Conservation (phyloP, 2,329 filamentous ascomycete species). For the Fusarium haematococcum region DNA sequence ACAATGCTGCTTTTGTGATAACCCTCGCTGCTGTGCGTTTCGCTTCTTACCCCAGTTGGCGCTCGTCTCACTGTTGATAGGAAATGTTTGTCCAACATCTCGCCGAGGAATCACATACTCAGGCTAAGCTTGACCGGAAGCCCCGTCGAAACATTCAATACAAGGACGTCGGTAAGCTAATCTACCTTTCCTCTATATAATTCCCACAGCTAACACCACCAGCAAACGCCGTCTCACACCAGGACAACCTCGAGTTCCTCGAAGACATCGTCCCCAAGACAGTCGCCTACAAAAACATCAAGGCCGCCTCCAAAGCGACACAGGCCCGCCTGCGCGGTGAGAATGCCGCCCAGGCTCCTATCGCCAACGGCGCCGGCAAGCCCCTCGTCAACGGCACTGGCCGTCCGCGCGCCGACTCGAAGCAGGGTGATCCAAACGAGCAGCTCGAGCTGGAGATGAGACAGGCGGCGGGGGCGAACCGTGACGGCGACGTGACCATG, state of each 20-base stretch:
- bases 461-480: slow-evolving; percentile 53
- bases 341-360: slow-evolving; percentile 47
- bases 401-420: slow-evolving; percentile 40
- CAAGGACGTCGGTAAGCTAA: slow-evolving; percentile 81
- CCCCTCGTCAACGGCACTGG: slow-evolving; percentile 47
- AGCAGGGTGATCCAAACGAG: slow-evolving; percentile 59
- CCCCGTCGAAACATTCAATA: slow-evolving; percentile 95
- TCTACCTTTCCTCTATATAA: not conserved
- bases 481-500: slow-evolving; percentile 71
- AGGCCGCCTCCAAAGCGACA: slow-evolving; percentile 68
- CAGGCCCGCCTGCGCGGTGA: slow-evolving; percentile 59
- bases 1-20: slow-evolving; percentile 94
- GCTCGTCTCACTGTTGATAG: slow-evolving; percentile 54
- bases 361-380: slow-evolving; percentile 46
- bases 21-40: slow-evolving; percentile 83
- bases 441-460: slow-evolving; percentile 68
- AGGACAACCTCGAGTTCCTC: slow-evolving; percentile 96
- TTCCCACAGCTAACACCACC: slow-evolving; percentile 21
- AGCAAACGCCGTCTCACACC: slow-evolving; percentile 87
- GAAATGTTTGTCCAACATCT: slow-evolving; percentile 98
- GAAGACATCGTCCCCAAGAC: slow-evolving; percentile 92
- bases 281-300: slow-evolving; percentile 81
- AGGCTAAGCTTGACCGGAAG: slow-evolving; percentile 91
- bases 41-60: not conserved
- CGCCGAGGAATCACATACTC: slow-evolving; percentile 84